Evolutionary conservation across 2,329 filamentous ascomycete genomes (phyloP).

Genomic region (Exophiala phaeomuriformis): DNA sequence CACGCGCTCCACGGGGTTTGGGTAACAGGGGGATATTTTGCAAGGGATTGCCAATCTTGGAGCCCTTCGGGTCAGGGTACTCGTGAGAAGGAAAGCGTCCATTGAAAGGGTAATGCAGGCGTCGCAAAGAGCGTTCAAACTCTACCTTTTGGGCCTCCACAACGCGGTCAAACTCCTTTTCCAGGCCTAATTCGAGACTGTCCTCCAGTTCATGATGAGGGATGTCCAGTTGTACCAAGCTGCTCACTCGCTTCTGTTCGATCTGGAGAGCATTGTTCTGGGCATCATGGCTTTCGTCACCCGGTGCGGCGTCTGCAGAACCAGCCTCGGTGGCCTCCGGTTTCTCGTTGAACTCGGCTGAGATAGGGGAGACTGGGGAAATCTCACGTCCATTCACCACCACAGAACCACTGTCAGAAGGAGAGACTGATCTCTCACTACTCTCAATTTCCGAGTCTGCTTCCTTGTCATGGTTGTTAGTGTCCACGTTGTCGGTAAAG

Average conservation of each 20-base stretch:
- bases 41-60: constrained; percentile 13
- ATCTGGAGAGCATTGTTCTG: background rate
- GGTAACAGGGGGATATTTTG: constrained; percentile 20
- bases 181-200: constrained; percentile 69
- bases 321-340: background rate
- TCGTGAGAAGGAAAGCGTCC: constrained; percentile 26
- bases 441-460: constrained; percentile 31
- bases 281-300: background rate
- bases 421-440: constrained; percentile 16
- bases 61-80: constrained; percentile 18
- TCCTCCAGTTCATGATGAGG: constrained; percentile 64
- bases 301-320: background rate
- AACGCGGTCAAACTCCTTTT: constrained; percentile 87
- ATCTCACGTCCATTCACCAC: constrained; percentile 13
- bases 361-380: constrained; percentile 15
- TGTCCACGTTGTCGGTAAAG: background rate
- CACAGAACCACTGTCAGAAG: constrained; percentile 16
- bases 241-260: constrained; percentile 52
- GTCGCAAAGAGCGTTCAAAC: constrained; percentile 44
- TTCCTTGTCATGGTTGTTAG: constrained; percentile 68
- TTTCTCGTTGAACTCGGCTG: constrained; percentile 9
- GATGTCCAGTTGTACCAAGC: constrained; percentile 74
- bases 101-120: constrained; percentile 29
- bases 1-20: constrained; percentile 19
- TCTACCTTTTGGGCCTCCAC: constrained; percentile 95